A percentile compares a stretch with the other conserved stretches of the same genome.
Conservation (phyloP, 78 protist genomes). For the Dictyostelium citrinum region DNA sequence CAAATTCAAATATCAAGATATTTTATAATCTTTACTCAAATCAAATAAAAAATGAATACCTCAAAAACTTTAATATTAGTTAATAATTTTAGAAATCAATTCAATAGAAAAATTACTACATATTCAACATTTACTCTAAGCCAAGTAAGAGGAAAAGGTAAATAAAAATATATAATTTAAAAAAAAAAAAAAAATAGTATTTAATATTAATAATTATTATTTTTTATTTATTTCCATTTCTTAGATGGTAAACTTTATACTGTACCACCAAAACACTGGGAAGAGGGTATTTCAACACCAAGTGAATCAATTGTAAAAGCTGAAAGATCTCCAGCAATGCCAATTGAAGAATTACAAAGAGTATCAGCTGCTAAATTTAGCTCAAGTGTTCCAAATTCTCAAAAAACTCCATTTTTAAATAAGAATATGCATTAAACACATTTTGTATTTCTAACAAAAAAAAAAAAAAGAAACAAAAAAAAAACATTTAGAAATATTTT, state of each 20-base stretch:
- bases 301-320: slow-evolving; percentile 71
- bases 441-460: not conserved
- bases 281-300: slow-evolving; percentile 38
- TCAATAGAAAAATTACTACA: not conserved
- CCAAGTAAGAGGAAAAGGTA: not conserved
- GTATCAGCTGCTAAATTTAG: not conserved
- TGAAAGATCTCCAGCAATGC: not conserved
- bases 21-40: not conserved
- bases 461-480: not conserved
- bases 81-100: not conserved
- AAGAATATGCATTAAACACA: not conserved
- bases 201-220: not conserved
- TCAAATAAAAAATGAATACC: not conserved
- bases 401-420: not conserved
- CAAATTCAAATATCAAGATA: not conserved
- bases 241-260: slow-evolving; percentile 61
- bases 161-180: not conserved
- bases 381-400: not conserved
- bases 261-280: slow-evolving; percentile 55
- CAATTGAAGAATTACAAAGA: slow-evolving; percentile 44
- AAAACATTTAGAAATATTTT: not conserved
- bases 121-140: not conserved
- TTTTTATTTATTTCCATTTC: not conserved
- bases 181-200: not conserved
- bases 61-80: not conserved